Percentiles rank a stretch among this genome's conserved stretches.
These are phyloP conservation scores for Phascolomyces articulosus DNA, from an alignment of 371 early-diverging fungal genomes.

Conservation along the genomic window DNA sequence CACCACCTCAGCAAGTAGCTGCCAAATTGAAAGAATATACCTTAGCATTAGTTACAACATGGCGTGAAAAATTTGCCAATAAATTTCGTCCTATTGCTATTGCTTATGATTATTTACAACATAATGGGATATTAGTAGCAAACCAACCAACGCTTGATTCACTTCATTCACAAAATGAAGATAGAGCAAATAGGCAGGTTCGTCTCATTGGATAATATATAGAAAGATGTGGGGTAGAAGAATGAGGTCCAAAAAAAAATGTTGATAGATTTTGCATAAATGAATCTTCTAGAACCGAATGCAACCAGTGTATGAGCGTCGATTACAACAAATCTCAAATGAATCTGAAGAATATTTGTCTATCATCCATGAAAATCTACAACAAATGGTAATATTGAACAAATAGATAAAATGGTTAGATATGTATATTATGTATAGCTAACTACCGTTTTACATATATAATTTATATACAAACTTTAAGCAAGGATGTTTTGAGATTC, in stretches of 20 bases:
- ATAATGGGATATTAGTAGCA: slow-evolving; percentile 22
- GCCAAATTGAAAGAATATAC: slow-evolving; percentile 53
- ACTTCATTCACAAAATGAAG: slow-evolving; percentile 25
- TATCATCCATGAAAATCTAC: slow-evolving; percentile 54
- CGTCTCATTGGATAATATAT: background rate
- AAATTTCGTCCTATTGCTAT: slow-evolving; percentile 53
- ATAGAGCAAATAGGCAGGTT: slow-evolving; percentile 24
- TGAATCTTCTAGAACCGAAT: slow-evolving; percentile 25
- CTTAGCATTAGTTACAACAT: slow-evolving; percentile 55
- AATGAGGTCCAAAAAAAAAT: background rate
- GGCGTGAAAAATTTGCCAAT: slow-evolving; percentile 61
- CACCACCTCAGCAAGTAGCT: slow-evolving; percentile 62
- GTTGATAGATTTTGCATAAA: background rate
- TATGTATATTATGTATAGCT: too few species aligned
- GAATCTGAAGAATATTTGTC: slow-evolving; percentile 50
- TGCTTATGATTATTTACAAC: slow-evolving; percentile 59
- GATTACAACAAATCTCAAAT: slow-evolving; percentile 37
- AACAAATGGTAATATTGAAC: slow-evolving; percentile 46
- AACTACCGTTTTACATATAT: too few species aligned
- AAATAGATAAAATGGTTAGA: background rate
- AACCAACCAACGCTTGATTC: slow-evolving; percentile 7
- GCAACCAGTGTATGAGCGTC: slow-evolving; percentile 43
- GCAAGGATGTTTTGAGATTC: slow-evolving; percentile 60
- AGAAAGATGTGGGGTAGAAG: background rate
- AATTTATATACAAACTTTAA: background rate